Conservation (phyloP, 23 red algal species). For the Gracilaria domingensis region DNA sequence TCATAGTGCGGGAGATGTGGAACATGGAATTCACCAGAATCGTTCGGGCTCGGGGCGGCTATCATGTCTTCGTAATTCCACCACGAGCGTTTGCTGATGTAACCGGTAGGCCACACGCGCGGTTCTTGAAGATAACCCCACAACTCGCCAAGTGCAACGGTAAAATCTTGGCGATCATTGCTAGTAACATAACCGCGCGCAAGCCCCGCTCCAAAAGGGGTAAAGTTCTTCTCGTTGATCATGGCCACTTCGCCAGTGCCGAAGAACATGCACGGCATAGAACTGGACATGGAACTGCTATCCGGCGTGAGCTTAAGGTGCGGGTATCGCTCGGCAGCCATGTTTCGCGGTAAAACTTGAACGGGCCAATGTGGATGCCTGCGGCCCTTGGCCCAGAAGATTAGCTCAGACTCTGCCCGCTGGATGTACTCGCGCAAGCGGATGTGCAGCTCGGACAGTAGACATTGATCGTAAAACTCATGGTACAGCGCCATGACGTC, state of each 20-base stretch:
- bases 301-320: slow-evolving; percentile 54
- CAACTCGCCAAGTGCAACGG: slow-evolving; percentile 59
- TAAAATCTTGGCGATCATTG: slow-evolving; percentile 48
- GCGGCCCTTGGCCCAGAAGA: slow-evolving; percentile 71
- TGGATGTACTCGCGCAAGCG: slow-evolving; percentile 23
- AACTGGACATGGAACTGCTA: slow-evolving; percentile 15
- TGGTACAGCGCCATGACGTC: slow-evolving; percentile 48
- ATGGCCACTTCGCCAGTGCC: slow-evolving; percentile 72
- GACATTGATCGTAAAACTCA: slow-evolving; percentile 41
- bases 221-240: slow-evolving; percentile 55
- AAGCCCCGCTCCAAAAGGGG: slow-evolving; percentile 61
- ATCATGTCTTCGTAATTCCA: slow-evolving; percentile 67
- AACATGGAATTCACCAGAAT: slow-evolving; percentile 16
- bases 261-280: slow-evolving; percentile 79
- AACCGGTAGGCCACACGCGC: slow-evolving; percentile 54
- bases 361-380: slow-evolving; percentile 76
- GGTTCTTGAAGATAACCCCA: slow-evolving; percentile 74
- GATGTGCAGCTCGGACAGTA: not conserved
- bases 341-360: slow-evolving; percentile 60
- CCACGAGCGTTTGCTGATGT: slow-evolving; percentile 53
- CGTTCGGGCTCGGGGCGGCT: slow-evolving; percentile 1
- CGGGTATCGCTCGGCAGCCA: slow-evolving; percentile 59
- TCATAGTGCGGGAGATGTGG: slow-evolving; percentile 67
- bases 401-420: slow-evolving; percentile 53
- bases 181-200: slow-evolving; percentile 41